Percentiles rank a stretch among this genome's conserved stretches.
These are phyloP conservation scores for Kokia cookei DNA, from an alignment of 441 rosid genomes.

Conservation along the genomic window DNA sequence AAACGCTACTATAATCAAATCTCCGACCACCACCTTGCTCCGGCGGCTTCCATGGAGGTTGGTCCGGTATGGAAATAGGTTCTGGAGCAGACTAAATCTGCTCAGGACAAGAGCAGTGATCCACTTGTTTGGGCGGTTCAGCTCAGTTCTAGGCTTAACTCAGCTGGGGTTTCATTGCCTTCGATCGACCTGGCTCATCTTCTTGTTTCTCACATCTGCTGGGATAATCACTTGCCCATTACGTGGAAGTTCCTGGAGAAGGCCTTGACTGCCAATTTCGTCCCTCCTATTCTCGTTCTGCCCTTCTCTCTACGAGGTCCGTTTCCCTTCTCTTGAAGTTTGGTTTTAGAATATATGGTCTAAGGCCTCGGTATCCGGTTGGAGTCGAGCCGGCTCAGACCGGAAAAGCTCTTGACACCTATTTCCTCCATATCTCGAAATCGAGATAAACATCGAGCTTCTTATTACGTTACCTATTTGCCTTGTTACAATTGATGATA, in stretches of 20 bases:
- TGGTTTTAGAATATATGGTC: neutral
- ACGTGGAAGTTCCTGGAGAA: constrained; percentile 93
- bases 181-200: constrained; percentile 70
- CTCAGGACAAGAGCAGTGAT: constrained; percentile 62
- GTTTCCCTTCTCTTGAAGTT: neutral
- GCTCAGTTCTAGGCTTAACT: constrained; percentile 49
- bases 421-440: too few relatives aligned
- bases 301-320: constrained; percentile 72
- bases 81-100: constrained; percentile 50
- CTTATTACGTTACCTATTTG: neutral
- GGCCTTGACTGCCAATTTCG: constrained; percentile 52
- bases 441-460: neutral
- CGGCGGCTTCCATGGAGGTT: constrained; percentile 31
- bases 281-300: constrained; percentile 68
- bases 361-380: too few relatives aligned
- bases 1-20: neutral
- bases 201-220: constrained; percentile 80
- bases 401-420: too few relatives aligned
- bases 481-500: neutral
- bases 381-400: too few relatives aligned
- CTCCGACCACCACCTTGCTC: neutral
- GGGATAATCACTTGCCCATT: constrained; percentile 79
- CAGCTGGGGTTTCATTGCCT: constrained; percentile 60
- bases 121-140: constrained; percentile 73
- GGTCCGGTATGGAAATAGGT: constrained; percentile 56